Evolutionary conservation across 208 protist genomes (phyloP).

Genomic region (Leishmania tropica): DNA sequence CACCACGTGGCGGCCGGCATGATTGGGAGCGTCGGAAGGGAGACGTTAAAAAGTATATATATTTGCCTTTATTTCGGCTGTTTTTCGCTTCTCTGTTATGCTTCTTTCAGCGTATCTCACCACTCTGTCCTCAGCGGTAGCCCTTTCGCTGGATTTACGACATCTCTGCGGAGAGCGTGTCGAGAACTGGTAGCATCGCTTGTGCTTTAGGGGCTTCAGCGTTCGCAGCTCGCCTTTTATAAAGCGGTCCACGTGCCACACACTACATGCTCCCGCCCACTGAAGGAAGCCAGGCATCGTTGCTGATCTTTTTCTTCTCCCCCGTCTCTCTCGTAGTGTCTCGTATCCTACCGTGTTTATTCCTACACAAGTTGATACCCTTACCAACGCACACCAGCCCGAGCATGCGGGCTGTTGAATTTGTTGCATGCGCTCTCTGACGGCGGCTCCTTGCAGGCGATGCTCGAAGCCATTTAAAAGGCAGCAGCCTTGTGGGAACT

Average conservation of each 20-base stretch:
- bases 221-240: background rate
- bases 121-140: background rate
- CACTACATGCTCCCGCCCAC: background rate
- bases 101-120: background rate
- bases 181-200: background rate
- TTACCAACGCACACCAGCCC: background rate
- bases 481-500: background rate
- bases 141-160: background rate
- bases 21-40: background rate
- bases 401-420: background rate
- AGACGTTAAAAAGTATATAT: background rate
- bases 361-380: background rate
- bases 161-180: background rate
- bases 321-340: background rate
- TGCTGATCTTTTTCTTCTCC: background rate
- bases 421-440: background rate
- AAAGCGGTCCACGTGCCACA: background rate
- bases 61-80: background rate
- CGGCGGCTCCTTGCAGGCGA: background rate
- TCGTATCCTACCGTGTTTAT: background rate
- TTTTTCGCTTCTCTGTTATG: background rate
- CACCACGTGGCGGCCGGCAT: background rate
- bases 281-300: background rate
- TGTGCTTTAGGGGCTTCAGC: background rate
- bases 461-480: no score